phyloP scores from a whole-genome alignment of 345 rosid species.

The Lenwebbia sp. region DNA sequence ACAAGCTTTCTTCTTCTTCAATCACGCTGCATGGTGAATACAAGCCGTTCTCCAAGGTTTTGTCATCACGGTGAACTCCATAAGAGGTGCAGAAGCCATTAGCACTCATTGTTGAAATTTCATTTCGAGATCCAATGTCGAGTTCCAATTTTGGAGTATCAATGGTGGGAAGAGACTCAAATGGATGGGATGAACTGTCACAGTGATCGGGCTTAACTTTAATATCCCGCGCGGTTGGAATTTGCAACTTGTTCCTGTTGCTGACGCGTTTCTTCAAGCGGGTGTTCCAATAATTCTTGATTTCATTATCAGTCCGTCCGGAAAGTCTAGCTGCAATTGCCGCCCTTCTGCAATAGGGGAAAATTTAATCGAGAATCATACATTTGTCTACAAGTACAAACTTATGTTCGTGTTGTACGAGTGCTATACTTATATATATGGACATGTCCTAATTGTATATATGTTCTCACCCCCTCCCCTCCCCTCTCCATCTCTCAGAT shows the following conservation, averaged over 20 bases:
- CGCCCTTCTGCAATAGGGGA: not conserved
- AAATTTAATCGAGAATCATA: not conserved
- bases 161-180: not conserved
- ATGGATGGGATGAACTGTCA: not conserved
- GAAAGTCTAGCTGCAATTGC: not conserved
- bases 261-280: not conserved
- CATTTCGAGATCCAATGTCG: not conserved
- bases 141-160: not conserved
- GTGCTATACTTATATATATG: not conserved
- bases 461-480: not conserved
- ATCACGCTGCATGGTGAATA: not conserved
- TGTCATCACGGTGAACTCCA: not conserved
- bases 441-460: too few relatives aligned
- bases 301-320: conserved; percentile 7
- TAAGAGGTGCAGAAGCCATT: not conserved
- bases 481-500: not conserved
- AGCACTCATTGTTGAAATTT: not conserved
- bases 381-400: not conserved
- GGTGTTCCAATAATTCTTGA: conserved; percentile 8
- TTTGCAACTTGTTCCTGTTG: not conserved
- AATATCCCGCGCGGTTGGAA: not conserved
- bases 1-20: not conserved
- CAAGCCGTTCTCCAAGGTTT: not conserved
- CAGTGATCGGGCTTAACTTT: not conserved
- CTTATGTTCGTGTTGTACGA: not conserved